Percentiles rank a stretch among this genome's conserved stretches.
These are phyloP conservation scores for Plasmodium inui DNA, from an alignment of 169 alveolate species.

Conservation along the genomic window DNA sequence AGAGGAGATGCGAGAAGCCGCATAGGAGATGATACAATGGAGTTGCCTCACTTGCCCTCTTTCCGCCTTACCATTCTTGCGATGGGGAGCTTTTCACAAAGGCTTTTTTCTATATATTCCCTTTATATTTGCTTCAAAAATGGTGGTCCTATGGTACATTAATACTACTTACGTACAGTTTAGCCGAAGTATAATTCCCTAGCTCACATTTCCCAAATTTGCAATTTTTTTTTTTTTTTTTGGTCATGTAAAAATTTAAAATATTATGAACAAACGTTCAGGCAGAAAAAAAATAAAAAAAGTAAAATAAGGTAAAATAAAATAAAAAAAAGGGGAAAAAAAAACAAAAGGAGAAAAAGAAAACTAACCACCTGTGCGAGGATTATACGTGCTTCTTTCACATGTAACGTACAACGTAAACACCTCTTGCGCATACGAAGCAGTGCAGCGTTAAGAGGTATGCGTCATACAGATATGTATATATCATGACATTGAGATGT, in stretches of 20 bases:
- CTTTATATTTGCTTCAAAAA: neutral
- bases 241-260: neutral
- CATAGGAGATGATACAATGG: neutral
- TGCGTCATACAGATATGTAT: neutral
- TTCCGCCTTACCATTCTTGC: slow-evolving; percentile 1
- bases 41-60: neutral
- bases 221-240: neutral
- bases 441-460: neutral
- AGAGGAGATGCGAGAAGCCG: neutral
- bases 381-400: neutral
- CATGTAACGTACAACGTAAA: neutral
- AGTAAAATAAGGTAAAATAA: neutral
- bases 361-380: neutral
- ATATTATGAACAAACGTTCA: slow-evolving; percentile 6
- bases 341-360: neutral
- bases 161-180: neutral
- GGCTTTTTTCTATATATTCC: neutral
- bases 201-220: neutral
- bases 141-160: neutral
- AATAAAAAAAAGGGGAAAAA: neutral
- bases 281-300: neutral
- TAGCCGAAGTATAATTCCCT: neutral
- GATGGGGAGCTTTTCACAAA: neutral
- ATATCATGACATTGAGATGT: neutral
- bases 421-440: neutral